Base-by-base conservation (phyloP, 2,329 filamentous ascomycete species). In the Lasiodiplodia gonubiensis region DNA sequence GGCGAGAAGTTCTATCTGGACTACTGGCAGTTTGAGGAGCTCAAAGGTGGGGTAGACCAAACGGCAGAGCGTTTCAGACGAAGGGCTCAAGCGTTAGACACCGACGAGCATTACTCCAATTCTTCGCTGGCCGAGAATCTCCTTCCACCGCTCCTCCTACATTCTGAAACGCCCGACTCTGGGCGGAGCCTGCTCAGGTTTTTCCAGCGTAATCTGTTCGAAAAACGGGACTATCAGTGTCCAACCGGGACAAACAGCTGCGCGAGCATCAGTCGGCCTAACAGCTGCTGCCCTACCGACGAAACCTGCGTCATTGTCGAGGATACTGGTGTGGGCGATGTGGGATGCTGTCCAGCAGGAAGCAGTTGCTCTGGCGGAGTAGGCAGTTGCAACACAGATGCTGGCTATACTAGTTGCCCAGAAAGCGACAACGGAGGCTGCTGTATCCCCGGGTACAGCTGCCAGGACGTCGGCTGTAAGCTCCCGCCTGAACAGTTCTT, bases 291-390 rank as follows among this genome's bases (percentile, higher is more conserved):
- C 76, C 81, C 84, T 25, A 81, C 82, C n/a, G 85, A 83, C 18
- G 88, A 90, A 71, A 86, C 84, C 8, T 95, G 92, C 75, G 88
- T 90, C 55, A 78, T 80, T 27, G 87, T 93, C 4, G 76, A 83
- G 37, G 87, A 91, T 75, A 85, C 86, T 6, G 86, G 85, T 0
- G 81, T 89, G 33, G 90, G 90, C 8, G 86, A 87, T 53, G 88
- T 94, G 2, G 92, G 91, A 3, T 95, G 92, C 78, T 95, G 92
- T 78, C 90, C 90, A 0, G 74, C 81, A 42, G 91, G 90, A 3
- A 80, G 82, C 52, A 85, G 77, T 6, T 94, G 92, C 76, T 85
- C 84, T 3, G 89, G 90, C 11, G 80, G 80, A 1, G 87, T 94
- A 6, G 84, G 0, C 30, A 75, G 75, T n/a, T 94, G 92, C 70